phyloP scores from a whole-genome alignment of 148 eudicot species.

The Chenopodium berlandieri region DNA sequence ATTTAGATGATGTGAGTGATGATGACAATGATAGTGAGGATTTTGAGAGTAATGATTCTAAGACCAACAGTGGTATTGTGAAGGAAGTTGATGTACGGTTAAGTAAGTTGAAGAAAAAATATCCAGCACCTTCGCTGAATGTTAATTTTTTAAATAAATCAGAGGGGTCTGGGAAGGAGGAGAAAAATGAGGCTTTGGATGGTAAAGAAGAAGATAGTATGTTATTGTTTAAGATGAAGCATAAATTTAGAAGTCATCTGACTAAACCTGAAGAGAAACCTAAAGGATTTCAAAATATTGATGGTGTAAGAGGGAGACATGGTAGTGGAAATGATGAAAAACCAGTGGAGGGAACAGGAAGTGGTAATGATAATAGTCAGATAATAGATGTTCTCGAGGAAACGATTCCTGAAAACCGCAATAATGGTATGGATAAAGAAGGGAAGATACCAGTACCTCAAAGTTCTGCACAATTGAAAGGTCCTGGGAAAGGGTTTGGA shows the following conservation, averaged over 20 bases:
- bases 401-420: constrained; percentile 12
- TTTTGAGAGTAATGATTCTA: constrained; percentile 27
- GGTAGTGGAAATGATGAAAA: constrained; percentile 23
- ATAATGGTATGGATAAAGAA: constrained; percentile 22
- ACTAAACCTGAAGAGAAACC: constrained; percentile 43
- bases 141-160: constrained; percentile 28
- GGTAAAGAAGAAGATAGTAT: constrained; percentile 30
- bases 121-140: constrained; percentile 22
- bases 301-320: constrained; percentile 18
- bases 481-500: constrained; percentile 24
- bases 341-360: constrained; percentile 20
- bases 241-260: constrained; percentile 41
- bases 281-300: constrained; percentile 50
- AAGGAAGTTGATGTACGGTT: constrained; percentile 59
- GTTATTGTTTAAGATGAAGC: constrained; percentile 52
- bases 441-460: constrained; percentile 28
- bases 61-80: constrained; percentile 40
- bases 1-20: constrained; percentile 22
- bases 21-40: constrained; percentile 34
- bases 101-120: constrained; percentile 34
- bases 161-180: constrained; percentile 23
- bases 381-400: constrained; percentile 11
- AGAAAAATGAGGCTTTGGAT: constrained; percentile 26
- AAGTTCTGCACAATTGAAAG: constrained; percentile 15
- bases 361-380: constrained; percentile 16